Base-by-base conservation (phyloP, 805 yeast species). In the Wickerhamomyces alni region DNA sequence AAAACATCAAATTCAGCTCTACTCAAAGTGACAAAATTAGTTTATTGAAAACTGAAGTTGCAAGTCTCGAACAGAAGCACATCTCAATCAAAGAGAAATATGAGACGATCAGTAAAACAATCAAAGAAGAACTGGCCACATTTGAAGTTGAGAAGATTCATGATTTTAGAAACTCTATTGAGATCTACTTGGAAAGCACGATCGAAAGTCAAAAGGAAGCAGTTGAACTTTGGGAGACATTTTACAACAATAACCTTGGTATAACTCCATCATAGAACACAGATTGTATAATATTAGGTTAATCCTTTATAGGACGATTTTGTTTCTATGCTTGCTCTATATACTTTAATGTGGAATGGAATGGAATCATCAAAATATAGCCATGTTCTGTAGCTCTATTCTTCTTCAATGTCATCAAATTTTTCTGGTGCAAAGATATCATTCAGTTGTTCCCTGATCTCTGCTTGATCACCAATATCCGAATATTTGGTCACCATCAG, bases 131-230 rank as follows among this genome's bases (percentile, higher is more conserved):
- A 51, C 62, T 91, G 21, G 66, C 61, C 27, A 55, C 59, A 13
- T 87, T 89, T 56, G 95, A 87, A 55, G 65, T 68, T 33, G 91
- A 83, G 41, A 84, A 81, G 51, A 73, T 87, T 27, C 78, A 75
- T 29, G 98, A 89, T 52, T 87, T 91, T 62, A 75, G 96, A 56
- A 85, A 85, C 53, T 76, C 88, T 45, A 85, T 91, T 38, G 99
- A 93, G 61, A 82, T 91, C 11, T 89, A 80, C 53, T 74, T 94
- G 57, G 98, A 93, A 60, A 78, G 93, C 38, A 75, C 93, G 18
- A 84, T 89, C 39, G 99, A 93, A 62, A 73, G 88, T 25, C 99
- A 93, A 62, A 93, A 93, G 63, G 96, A 88, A 58, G 79, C 83
- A 25, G 85, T 85, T 43, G 94, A 85, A 55, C 59, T 82, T n/a